A percentile compares a stretch with the other conserved stretches of the same genome.
Evolutionary conservation across 2,329 filamentous ascomycete genomes (phyloP).

Genomic region (Epicoccum nigrum): DNA sequence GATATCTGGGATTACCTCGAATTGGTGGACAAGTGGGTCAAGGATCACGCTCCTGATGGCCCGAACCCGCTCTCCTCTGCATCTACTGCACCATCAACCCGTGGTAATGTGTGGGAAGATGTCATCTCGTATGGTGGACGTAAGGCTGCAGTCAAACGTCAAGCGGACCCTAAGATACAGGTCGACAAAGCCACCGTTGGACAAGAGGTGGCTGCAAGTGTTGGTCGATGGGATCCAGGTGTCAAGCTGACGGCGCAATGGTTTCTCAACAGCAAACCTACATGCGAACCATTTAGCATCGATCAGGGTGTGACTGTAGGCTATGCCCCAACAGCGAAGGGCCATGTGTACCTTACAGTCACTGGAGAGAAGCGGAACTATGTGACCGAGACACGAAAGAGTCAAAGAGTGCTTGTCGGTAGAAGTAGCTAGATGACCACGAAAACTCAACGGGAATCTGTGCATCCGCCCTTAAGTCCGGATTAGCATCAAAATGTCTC

Average conservation of each 20-base stretch:
- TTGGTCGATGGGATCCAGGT: constrained; percentile 49
- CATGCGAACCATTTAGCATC: constrained; percentile 29
- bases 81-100: constrained; percentile 23
- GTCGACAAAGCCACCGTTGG: constrained; percentile 8
- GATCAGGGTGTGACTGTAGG: constrained; percentile 28
- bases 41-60: constrained; percentile 42
- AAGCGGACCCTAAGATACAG: constrained; percentile 34
- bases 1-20: constrained; percentile 46
- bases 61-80: constrained; percentile 32
- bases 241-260: constrained; percentile 44
- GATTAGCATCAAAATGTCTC: no score
- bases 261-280: constrained; percentile 35
- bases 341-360: constrained; percentile 20
- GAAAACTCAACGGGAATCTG: no score
- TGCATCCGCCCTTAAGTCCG: no score
- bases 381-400: constrained; percentile 29
- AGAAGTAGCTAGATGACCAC: no score
- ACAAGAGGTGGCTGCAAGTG: constrained; percentile 19
- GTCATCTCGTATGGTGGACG: constrained; percentile 41
- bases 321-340: constrained; percentile 20
- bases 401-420: constrained; percentile 15
- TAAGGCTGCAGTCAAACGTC: constrained; percentile 42
- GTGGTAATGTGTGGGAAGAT: constrained; percentile 46
- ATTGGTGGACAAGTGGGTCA: constrained; percentile 37
- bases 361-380: constrained; percentile 33